Evolutionary conservation across 495 filamentous ascomycete species (phyloP).

Genomic region (Pyrenula massariospora): DNA sequence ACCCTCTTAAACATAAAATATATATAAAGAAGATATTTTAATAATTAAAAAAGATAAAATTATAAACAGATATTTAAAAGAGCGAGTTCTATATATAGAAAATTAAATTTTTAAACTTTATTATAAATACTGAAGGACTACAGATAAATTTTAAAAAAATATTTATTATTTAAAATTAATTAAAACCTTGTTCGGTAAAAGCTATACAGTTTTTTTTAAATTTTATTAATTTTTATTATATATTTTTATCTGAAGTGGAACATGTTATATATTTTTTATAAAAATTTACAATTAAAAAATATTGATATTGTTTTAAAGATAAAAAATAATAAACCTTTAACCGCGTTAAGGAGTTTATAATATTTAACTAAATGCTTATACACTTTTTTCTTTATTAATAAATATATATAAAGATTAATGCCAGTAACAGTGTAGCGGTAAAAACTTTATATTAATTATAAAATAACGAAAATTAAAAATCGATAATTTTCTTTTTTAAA

Average conservation of each 20-base stretch:
- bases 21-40: background rate
- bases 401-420: background rate
- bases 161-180: slow-evolving; percentile 2
- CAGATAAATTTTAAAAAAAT: background rate
- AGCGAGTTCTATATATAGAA: slow-evolving; percentile 6
- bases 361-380: background rate
- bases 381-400: background rate
- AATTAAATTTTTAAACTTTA: background rate
- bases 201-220: background rate
- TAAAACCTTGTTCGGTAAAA: background rate
- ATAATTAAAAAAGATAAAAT: slow-evolving; percentile 9
- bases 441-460: background rate
- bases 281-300: background rate
- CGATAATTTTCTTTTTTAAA: background rate
- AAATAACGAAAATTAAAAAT: background rate
- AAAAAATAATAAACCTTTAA: background rate
- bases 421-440: background rate
- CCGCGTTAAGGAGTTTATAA: background rate
- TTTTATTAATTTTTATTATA: background rate
- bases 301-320: background rate
- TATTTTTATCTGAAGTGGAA: background rate
- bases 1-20: slow-evolving; percentile 3
- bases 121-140: background rate
- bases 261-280: background rate
- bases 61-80: slow-evolving; percentile 4